A percentile compares a stretch with the other conserved stretches of the same genome.
phyloP scores from a whole-genome alignment of 2,329 filamentous ascomycete species.

The Raffaelea albimanens region DNA sequence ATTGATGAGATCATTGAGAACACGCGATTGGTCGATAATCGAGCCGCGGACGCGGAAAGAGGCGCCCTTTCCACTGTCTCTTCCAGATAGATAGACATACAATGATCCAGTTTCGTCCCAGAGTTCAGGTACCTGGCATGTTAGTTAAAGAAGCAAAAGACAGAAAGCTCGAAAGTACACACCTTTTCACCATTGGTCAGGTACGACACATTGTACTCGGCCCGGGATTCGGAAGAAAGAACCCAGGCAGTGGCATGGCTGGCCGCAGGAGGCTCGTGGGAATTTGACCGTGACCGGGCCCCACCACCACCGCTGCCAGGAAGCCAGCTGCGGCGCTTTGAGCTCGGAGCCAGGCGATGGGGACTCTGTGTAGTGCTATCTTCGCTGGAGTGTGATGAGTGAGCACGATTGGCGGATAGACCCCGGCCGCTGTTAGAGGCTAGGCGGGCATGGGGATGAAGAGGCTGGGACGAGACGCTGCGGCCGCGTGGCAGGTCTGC shows the following conservation, averaged over 20 bases:
- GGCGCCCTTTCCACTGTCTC: constrained; percentile 37
- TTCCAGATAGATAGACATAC: constrained; percentile 47
- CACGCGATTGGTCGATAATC: constrained; percentile 41
- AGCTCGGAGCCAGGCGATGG: constrained; percentile 26
- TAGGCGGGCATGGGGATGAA: constrained; percentile 18
- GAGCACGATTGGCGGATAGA: constrained; percentile 15
- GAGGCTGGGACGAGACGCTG: constrained; percentile 30
- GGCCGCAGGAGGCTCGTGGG: constrained; percentile 22
- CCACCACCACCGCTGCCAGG: constrained; percentile 24
- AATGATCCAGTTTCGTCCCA: constrained; percentile 54
- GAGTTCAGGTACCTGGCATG: constrained; percentile 50
- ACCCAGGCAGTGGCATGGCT: constrained; percentile 34
- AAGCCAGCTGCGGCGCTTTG: constrained; percentile 44
- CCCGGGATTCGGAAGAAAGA: constrained; percentile 37
- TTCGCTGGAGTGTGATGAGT: constrained; percentile 25
- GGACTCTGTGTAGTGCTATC: constrained; percentile 30
- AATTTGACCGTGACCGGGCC: constrained; percentile 41
- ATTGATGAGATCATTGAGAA: constrained; percentile 44
- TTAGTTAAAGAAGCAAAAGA: constrained; percentile 6
- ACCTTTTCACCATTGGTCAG: constrained; percentile 48
- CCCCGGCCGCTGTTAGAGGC: constrained; percentile 17
- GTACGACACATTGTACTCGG: constrained; percentile 46
- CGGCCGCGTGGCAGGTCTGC: constrained; percentile 25
- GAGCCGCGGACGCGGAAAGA: constrained; percentile 52
- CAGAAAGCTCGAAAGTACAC: constrained; percentile 12